These are phyloP conservation scores for Sporothrix variecibatus DNA, from an alignment of 2,329 filamentous ascomycete genomes.

Conservation along the genomic window DNA sequence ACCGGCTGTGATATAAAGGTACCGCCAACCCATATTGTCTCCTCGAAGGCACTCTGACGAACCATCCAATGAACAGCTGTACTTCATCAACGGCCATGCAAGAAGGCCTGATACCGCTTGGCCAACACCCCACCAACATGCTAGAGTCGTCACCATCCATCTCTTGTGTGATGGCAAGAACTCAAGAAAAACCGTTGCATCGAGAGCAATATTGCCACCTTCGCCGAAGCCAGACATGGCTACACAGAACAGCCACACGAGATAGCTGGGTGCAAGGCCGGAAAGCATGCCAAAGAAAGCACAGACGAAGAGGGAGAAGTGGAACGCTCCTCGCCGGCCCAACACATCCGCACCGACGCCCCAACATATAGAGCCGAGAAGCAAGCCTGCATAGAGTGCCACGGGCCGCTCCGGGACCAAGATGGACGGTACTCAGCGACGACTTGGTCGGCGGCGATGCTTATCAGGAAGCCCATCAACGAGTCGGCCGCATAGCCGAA, in stretches of 20 bases:
- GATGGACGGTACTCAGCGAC: background rate
- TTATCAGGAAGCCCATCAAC: background rate
- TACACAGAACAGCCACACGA: background rate
- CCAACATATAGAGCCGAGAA: background rate
- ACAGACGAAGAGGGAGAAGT: background rate
- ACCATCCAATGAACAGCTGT: background rate
- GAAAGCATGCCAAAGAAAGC: background rate
- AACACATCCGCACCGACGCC: background rate
- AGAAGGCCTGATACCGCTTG: background rate
- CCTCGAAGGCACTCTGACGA: background rate
- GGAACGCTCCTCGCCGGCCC: background rate
- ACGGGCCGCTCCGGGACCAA: background rate
- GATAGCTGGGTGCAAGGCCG: background rate
- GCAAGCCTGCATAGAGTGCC: background rate
- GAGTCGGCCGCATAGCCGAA: background rate
- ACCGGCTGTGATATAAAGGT: background rate
- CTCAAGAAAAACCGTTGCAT: background rate
- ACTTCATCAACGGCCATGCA: background rate
- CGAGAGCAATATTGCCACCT: background rate
- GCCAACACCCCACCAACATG: background rate
- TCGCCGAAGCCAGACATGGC: background rate
- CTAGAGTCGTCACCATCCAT: background rate
- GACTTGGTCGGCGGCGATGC: background rate
- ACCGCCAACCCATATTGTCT: background rate
- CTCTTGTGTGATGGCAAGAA: background rate